Evolutionary conservation across 345 rosid species (phyloP).

Genomic region (Erodium maritimum): DNA sequence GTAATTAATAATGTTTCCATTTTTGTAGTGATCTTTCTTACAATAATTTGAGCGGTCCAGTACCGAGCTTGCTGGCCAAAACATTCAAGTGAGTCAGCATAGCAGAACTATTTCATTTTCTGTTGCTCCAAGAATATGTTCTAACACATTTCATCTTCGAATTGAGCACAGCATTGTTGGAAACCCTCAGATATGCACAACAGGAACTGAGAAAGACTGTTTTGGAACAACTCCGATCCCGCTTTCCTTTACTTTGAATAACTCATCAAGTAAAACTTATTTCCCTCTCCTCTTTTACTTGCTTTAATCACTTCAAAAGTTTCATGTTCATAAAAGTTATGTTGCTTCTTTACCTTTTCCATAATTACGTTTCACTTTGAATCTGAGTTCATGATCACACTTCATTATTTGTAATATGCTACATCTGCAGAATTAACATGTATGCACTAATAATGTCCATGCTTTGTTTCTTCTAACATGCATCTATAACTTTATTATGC

Average conservation of each 20-base stretch:
- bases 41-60: conserved; percentile 30
- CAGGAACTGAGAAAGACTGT: conserved; percentile 51
- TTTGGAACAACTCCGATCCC: conserved; percentile 42
- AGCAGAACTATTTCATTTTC: conserved; percentile 3
- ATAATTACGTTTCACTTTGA: not conserved
- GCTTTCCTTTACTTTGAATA: conserved; percentile 27
- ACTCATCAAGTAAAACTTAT: conserved; percentile 38
- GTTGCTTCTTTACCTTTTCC: conserved; percentile 1
- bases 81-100: conserved; percentile 39
- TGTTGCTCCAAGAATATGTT: conserved; percentile 5
- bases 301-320: not conserved
- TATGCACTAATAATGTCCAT: conserved; percentile 8
- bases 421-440: no score
- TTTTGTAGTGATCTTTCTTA: conserved; percentile 26
- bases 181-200: conserved; percentile 67
- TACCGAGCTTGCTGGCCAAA: conserved; percentile 21
- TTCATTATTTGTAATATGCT: no score
- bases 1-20: not conserved
- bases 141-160: not conserved
- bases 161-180: conserved; percentile 56
- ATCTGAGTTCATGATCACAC: no score
- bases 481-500: conserved; percentile 6
- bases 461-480: no score
- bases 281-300: conserved; percentile 10
- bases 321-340: no score